Base-by-base conservation (phyloP, 331 rosid species). In the Malus hybrid region DNA sequence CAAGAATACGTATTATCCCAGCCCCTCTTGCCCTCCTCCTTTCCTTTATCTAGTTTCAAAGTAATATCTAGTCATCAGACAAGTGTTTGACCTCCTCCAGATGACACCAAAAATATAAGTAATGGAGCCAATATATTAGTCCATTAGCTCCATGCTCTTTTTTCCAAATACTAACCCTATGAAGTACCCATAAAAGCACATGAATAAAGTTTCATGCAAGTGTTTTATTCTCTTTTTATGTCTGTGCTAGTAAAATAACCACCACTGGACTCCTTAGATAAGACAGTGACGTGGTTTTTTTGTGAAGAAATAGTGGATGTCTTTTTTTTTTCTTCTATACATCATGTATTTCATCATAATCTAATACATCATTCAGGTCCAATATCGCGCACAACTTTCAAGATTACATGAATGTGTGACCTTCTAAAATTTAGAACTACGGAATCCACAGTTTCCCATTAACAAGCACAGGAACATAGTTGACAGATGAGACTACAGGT, bases 321-420 rank as follows among this genome's bases (percentile, higher is more conserved):
- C 18, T 24, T 69, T 14, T 9, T 15, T 27, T 15, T 9, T 29
- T 15, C 27, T 63, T 63, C 3, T 15, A 64, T 3, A 64, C 27
- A 20, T n/a, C 7, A 6, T 67, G 39, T 20, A 67, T n/a, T 13
- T 46, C 74, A 70, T 70, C 63, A 67, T 24, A 77, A 29, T 76
- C 33, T 13, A 69, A 24, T 1, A 10, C 24, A 59, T 5, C 32
- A 69, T 39, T 28, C 34, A 29, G 29, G 44, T 69, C 24, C 69
- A 60, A 77, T 3, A 20, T 4, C 12, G 3, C 6, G 3, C 54
- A 70, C 24, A 34, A 48, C 29, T 70, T 27, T 7, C 42, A 28
- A 61, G 59, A 70, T 31, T 29, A 70, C 54, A 77, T 8, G 54
- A 67, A 76, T 44, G 80, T 44, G 80, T 42, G 46, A 33, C 18